Evolutionary conservation across 352 stramenopile genomes (phyloP), one percentile per base, ranked within the genome.

Genomic region (Phytopythium boreale): DNA sequence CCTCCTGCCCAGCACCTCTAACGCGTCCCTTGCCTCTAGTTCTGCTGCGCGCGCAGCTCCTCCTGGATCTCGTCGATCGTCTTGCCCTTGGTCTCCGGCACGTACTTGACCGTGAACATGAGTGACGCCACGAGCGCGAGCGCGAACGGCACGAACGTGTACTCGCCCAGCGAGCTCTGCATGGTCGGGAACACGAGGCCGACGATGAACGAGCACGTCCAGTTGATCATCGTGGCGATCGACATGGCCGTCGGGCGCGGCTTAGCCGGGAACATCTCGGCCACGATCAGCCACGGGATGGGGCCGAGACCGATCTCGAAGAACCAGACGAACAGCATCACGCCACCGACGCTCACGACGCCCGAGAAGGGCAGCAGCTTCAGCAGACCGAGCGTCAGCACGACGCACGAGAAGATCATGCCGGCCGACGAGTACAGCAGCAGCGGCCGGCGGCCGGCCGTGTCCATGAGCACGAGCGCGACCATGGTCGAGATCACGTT

Each of bases 241-340:
- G 81, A 93, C 90, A 98, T 98, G 60, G 87, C 85, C 4, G 84
- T 89, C 43, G 89, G 86, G 50, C 97, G 91, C 56, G 97, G 96
- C 72, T 98, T 97, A 17, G 89, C 81, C 55, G 95, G 87, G 77
- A 98, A 98, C 91, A 98, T 98, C 74, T 99, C 96, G n/a, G 93
- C 92, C 10, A 98, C 93, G 67, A 99, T 98, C 27, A 98, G 73
- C 96, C 94, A 98, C 47, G 96, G 95, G 63, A 99, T 98, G 12
- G 96, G 95, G 11, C 96, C 96, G 9, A 87, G 60, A 15, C 79
- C 79, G 56, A 87, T 87, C 60, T 87, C 78, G 49, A 87, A 87
- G 67, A 84, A 91, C 80, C 82, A 91, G 43, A 91, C 80, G 41
- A 89, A 91, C 59, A 79, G 84, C 78, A 91, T 88, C 44, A 91